A percentile compares a stretch with the other conserved stretches of the same genome.
These are phyloP conservation scores for Paramyrothecium roridum DNA, from an alignment of 2,329 filamentous ascomycete species.

Conservation along the genomic window DNA sequence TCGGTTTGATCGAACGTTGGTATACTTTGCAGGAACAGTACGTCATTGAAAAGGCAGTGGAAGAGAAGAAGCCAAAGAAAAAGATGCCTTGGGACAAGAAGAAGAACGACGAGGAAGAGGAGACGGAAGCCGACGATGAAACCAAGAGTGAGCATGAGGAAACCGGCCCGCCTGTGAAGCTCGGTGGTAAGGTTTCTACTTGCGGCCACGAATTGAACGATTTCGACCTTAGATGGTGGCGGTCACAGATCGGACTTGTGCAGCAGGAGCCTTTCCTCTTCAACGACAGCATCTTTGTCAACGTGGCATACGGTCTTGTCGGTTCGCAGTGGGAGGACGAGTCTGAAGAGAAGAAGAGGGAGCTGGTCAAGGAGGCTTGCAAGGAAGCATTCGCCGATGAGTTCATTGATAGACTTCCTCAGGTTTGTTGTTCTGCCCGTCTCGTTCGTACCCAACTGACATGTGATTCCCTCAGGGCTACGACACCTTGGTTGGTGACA, in stretches of 20 bases:
- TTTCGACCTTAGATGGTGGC: slow-evolving; percentile 62
- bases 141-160: slow-evolving; percentile 29
- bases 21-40: slow-evolving; percentile 59
- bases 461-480: slow-evolving; percentile 49
- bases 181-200: slow-evolving; percentile 46
- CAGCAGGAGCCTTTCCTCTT: slow-evolving; percentile 69
- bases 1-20: slow-evolving; percentile 69
- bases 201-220: slow-evolving; percentile 51
- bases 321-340: slow-evolving; percentile 51
- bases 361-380: slow-evolving; percentile 62
- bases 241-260: slow-evolving; percentile 61
- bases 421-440: slow-evolving; percentile 29
- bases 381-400: slow-evolving; percentile 67
- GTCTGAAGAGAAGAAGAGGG: slow-evolving; percentile 50
- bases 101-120: slow-evolving; percentile 29
- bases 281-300: slow-evolving; percentile 61
- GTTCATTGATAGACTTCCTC: slow-evolving; percentile 62
- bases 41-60: slow-evolving; percentile 46
- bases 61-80: slow-evolving; percentile 40
- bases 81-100: slow-evolving; percentile 10
- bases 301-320: slow-evolving; percentile 58
- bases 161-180: slow-evolving; percentile 38
- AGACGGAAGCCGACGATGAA: slow-evolving; percentile 19
- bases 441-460: slow-evolving; percentile 6
- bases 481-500: slow-evolving; percentile 71